Base-by-base conservation (phyloP, 257 asterid species). In the Thymus mandschuricus region DNA sequence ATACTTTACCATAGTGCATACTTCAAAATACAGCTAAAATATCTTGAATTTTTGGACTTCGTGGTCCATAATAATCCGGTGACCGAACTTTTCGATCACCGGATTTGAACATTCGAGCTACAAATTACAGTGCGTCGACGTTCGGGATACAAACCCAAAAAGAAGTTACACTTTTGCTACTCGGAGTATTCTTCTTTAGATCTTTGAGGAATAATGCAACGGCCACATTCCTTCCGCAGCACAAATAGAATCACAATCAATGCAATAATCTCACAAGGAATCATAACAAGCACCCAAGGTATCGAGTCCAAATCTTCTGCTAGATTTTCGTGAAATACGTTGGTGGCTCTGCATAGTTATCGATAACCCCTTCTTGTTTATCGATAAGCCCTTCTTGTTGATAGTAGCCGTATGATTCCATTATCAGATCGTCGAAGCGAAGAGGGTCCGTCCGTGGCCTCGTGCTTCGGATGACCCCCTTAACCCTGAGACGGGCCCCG, bases 191-290 rank as follows among this genome's bases (percentile, higher is more conserved):
- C 21, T 21, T 21, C 88, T 66, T 78, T 78, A 40, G 82, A 79
- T 64, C 80, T 83, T 33, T 11, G 70, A 5, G 92, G 92, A 68
- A 86, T 77, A 59, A 85, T 54, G 66, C 82, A 87, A 5, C 86
- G 87, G 10, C 96, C 87, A 13, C 96, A 91, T 8, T 60, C 75
- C 3, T 83, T 70, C 67, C 89, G 97, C 84, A 89, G 96, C 77
- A 91, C 50, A 71, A 80, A 85, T 21, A 89, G 76, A 31, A 86
- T 58, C 78, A 79, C 82, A 3, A 80, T 86, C 41, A 91, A 82
- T 60, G 62, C 70, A 5, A 90, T 30, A 29, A 87, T 76, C 21
- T 81, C 89, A 15, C 79, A 75, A 15, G 88, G 89, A 54, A 91
- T 87, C 0, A 83, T 30, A 10, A 91, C 81, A 70, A 35, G 5